These are phyloP conservation scores for Thermothelomyces thermophilus DNA, from an alignment of 2,329 filamentous ascomycete species.

Conservation along the genomic window DNA sequence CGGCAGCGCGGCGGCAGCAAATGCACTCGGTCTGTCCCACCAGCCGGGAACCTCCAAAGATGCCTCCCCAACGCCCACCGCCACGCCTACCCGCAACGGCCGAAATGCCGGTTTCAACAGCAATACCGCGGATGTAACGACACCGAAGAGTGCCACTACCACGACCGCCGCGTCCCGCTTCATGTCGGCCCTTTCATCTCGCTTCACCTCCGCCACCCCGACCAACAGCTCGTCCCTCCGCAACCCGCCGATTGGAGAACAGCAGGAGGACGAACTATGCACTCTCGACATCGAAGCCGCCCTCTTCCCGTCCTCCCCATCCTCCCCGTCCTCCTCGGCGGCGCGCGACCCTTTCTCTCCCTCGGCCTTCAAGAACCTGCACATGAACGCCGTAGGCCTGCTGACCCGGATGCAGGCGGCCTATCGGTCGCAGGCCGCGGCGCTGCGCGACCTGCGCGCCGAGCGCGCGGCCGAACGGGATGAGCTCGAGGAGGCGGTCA, in stretches of 20 bases:
- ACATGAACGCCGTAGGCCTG: slow-evolving; percentile 49
- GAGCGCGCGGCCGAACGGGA: slow-evolving; percentile 35
- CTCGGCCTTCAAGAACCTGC: slow-evolving; percentile 55
- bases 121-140: slow-evolving; percentile 26
- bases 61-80: slow-evolving; percentile 23
- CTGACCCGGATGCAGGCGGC: slow-evolving; percentile 51
- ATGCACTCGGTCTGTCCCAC: slow-evolving; percentile 20
- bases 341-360: slow-evolving; percentile 48
- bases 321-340: not conserved
- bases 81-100: slow-evolving; percentile 28
- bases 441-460: slow-evolving; percentile 37
- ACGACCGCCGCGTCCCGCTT: slow-evolving; percentile 35
- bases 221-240: slow-evolving; percentile 17
- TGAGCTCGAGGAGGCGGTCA: slow-evolving; percentile 50
- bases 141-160: slow-evolving; percentile 31
- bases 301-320: slow-evolving; percentile 44
- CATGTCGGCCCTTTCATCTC: slow-evolving; percentile 39
- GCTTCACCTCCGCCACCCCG: slow-evolving; percentile 29
- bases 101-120: slow-evolving; percentile 28
- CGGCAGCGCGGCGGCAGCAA: slow-evolving; percentile 24
- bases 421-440: slow-evolving; percentile 47
- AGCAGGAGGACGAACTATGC: slow-evolving; percentile 36
- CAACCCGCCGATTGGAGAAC: slow-evolving; percentile 15
- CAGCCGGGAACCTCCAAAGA: slow-evolving; percentile 2
- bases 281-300: slow-evolving; percentile 49